Percentiles rank a stretch among this genome's conserved stretches.
These are phyloP conservation scores for Cicer arietinum DNA, from an alignment of 306 rosid species.

Conservation along the genomic window DNA sequence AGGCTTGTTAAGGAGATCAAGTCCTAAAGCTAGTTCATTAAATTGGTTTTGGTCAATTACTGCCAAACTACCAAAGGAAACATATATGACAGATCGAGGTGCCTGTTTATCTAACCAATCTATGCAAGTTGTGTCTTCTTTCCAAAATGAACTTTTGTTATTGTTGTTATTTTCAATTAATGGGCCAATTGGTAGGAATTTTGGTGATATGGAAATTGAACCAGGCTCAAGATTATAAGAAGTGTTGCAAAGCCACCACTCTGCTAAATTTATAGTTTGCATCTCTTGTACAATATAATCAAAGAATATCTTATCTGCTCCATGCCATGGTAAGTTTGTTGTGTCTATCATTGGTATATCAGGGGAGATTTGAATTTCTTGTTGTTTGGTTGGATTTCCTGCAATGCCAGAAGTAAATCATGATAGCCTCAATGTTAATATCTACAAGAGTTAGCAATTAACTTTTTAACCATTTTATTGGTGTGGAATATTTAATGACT, in stretches of 20 bases:
- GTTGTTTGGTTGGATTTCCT: constrained; percentile 43
- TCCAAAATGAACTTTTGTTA: constrained; percentile 40
- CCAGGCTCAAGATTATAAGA: constrained; percentile 41
- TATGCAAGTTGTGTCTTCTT: constrained; percentile 44
- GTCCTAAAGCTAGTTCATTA: constrained; percentile 47
- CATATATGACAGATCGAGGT: constrained; percentile 45
- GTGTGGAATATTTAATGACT: no score
- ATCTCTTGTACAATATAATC: not conserved
- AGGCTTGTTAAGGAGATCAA: constrained; percentile 40
- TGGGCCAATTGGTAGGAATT: constrained; percentile 49
- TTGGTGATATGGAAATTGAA: constrained; percentile 44
- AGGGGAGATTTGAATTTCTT: constrained; percentile 43
- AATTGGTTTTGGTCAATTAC: constrained; percentile 34
- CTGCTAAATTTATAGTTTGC: constrained; percentile 23
- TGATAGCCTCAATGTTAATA: not conserved
- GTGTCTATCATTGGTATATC: constrained; percentile 37
- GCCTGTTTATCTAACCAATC: constrained; percentile 45
- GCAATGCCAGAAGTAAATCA: not conserved
- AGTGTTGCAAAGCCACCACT: constrained; percentile 55
- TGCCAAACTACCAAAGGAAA: constrained; percentile 46
- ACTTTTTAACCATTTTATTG: not conserved
- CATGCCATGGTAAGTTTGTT: constrained; percentile 37
- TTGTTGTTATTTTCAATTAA: not conserved
- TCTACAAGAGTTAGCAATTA: not conserved
- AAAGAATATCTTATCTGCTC: not conserved